A percentile compares a stretch with the other conserved stretches of the same genome.
Conservation (phyloP, 2,329 filamentous ascomycete species). For the Xylariaceae sp. region DNA sequence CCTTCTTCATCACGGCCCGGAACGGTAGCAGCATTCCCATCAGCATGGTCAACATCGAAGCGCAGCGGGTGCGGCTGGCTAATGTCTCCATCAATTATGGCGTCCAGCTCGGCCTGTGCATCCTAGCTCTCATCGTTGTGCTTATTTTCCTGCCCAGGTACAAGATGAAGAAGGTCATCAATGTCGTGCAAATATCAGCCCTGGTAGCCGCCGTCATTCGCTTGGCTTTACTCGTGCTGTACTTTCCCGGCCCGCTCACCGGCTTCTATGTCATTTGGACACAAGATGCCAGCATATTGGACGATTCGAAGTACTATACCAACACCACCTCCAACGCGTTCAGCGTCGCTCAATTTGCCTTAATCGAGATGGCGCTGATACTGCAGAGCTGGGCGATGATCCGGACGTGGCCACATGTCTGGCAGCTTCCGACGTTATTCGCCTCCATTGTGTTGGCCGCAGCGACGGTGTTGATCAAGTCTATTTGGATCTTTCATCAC, state of each 20-base stretch:
- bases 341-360: constrained; percentile 39
- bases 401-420: constrained; percentile 36
- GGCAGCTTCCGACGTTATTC: constrained; percentile 6
- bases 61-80: constrained; percentile 19
- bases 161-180: constrained; percentile 61
- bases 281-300: constrained; percentile 48
- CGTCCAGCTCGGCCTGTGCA: constrained; percentile 63
- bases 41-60: constrained; percentile 17
- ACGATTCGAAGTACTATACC: constrained; percentile 29
- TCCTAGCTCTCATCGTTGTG: constrained; percentile 62
- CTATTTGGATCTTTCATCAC: constrained; percentile 18
- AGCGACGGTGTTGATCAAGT: constrained; percentile 15
- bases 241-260: constrained; percentile 56
- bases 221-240: constrained; percentile 51
- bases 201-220: constrained; percentile 60
- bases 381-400: constrained; percentile 52
- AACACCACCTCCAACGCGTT: constrained; percentile 38
- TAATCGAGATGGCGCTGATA: constrained; percentile 43
- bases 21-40: constrained; percentile 14
- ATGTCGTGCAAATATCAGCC: constrained; percentile 59
- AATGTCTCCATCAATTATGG: constrained; percentile 59
- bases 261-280: constrained; percentile 58
- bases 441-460: constrained; percentile 13
- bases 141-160: constrained; percentile 61
- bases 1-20: constrained; percentile 19